Conservation (phyloP, 83 land plant genomes). For the Thuja plicata region DNA sequence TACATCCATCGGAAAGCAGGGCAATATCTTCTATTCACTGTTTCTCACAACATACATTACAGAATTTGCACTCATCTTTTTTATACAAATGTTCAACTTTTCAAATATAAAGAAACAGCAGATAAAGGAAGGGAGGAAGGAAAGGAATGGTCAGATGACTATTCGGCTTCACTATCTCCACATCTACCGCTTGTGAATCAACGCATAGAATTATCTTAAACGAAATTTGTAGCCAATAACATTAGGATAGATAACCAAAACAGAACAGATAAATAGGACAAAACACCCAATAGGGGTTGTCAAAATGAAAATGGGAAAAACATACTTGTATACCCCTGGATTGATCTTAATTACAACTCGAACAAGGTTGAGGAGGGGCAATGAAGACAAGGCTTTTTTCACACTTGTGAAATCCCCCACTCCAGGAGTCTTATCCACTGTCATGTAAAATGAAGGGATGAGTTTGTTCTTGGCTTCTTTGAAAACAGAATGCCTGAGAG, state of each 20-base stretch:
- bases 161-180: too few relatives aligned
- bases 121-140: too few relatives aligned
- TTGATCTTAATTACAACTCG: slow-evolving; percentile 71
- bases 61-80: too few relatives aligned
- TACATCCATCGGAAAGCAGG: too few relatives aligned
- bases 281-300: neutral
- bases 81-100: too few relatives aligned
- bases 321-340: slow-evolving; percentile 67
- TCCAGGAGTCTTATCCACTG: slow-evolving; percentile 46
- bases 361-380: slow-evolving; percentile 55
- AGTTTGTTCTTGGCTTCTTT: slow-evolving; percentile 43
- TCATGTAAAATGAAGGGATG: slow-evolving; percentile 48
- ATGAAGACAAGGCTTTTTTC: slow-evolving; percentile 62
- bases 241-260: neutral
- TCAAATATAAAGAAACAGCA: too few relatives aligned
- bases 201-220: neutral
- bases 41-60: too few relatives aligned
- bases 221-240: neutral
- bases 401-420: slow-evolving; percentile 59
- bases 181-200: neutral
- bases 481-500: slow-evolving; percentile 48
- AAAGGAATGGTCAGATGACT: too few relatives aligned
- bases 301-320: neutral
- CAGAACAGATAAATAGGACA: neutral
- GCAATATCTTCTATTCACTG: too few relatives aligned